phyloP scores from a whole-genome alignment of 345 rosid genomes.

The Gossypium turneri region DNA sequence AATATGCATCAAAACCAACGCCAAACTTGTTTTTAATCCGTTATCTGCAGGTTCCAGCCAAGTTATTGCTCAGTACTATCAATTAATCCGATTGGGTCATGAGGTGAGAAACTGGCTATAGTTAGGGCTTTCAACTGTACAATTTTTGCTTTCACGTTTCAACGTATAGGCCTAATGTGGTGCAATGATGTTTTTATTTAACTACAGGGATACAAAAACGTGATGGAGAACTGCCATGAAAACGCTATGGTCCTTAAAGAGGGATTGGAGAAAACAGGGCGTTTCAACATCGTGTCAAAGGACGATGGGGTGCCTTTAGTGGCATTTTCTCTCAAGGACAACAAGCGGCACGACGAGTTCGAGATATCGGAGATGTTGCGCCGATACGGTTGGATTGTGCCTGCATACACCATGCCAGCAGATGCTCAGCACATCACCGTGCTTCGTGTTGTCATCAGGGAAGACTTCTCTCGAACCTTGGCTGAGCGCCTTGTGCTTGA shows the following conservation, averaged over 20 bases:
- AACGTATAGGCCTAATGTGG: background rate
- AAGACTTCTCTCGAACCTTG: constrained; percentile 85
- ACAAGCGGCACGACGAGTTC: constrained; percentile 58
- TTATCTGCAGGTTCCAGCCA: constrained; percentile 63
- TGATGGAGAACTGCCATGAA: constrained; percentile 85
- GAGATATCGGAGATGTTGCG: constrained; percentile 77
- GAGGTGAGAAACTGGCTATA: constrained; percentile 43
- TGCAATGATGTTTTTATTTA: background rate
- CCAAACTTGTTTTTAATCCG: constrained; percentile 13
- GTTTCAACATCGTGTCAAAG: constrained; percentile 76
- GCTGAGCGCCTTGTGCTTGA: constrained; percentile 85
- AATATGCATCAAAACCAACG: background rate
- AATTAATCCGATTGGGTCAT: constrained; percentile 73
- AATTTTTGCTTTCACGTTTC: background rate
- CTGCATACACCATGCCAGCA: constrained; percentile 88
- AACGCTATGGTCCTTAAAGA: constrained; percentile 65
- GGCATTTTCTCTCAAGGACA: constrained; percentile 85
- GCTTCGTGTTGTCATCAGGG: constrained; percentile 80
- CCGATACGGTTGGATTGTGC: constrained; percentile 91
- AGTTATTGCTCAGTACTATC: constrained; percentile 86
- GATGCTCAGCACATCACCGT: constrained; percentile 89
- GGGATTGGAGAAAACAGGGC: constrained; percentile 73
- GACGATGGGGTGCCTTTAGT: constrained; percentile 87
- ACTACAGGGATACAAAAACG: constrained; percentile 67
- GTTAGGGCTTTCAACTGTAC: background rate